Percentiles rank a stretch among this genome's conserved stretches.
These are phyloP conservation scores for Musa schizocarpa DNA, from an alignment of 176 grass and related monocot genomes.

Conservation along the genomic window DNA sequence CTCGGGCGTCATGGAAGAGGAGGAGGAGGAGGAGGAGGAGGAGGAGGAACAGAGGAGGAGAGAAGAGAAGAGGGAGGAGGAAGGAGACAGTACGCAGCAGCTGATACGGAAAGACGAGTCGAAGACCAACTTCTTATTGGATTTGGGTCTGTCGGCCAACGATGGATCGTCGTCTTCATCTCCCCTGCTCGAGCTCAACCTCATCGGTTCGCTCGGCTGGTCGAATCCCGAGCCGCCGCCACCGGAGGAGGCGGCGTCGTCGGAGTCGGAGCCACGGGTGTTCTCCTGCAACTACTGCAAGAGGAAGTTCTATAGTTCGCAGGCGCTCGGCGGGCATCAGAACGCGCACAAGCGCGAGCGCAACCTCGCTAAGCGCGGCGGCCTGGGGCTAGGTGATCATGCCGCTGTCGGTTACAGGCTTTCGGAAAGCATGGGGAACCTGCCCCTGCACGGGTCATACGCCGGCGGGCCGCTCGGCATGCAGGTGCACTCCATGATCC, in stretches of 20 bases:
- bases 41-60: no score
- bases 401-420: not conserved
- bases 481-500: not conserved
- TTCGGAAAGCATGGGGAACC: not conserved
- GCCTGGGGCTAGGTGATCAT: not conserved
- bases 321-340: constrained; percentile 92
- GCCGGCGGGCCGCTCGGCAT: constrained; percentile 1
- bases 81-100: not conserved
- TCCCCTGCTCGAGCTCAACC: not conserved
- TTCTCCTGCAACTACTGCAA: constrained; percentile 92
- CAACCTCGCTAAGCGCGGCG: constrained; percentile 65
- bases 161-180: not conserved
- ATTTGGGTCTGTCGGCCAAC: not conserved
- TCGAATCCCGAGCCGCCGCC: not conserved
- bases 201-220: not conserved
- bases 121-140: not conserved
- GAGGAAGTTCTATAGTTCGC: constrained; percentile 67
- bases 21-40: no score
- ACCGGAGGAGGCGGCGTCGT: not conserved
- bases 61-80: no score
- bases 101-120: not conserved
- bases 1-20: no score
- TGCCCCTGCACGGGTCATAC: not conserved
- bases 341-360: constrained; percentile 99
- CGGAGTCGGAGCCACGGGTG: not conserved